Conservation (phyloP, 352 stramenopile species). For the Phytophthora sojae region DNA sequence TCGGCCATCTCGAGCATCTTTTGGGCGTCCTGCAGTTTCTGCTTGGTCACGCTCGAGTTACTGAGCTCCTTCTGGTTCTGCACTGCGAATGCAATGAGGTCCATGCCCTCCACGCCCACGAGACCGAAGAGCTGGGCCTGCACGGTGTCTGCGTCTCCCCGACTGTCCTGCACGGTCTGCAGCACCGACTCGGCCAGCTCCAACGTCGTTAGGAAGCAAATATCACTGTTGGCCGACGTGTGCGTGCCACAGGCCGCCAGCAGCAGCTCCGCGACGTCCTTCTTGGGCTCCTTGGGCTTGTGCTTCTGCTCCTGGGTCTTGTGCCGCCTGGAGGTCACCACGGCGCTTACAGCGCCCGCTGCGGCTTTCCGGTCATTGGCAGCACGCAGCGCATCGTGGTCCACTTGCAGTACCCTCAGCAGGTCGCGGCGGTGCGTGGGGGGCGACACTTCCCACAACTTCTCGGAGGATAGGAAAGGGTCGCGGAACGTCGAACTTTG, state of each 20-base stretch:
- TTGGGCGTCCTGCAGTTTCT: constrained; percentile 53
- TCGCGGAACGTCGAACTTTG: constrained; percentile 40
- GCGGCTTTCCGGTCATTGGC: constrained; percentile 66
- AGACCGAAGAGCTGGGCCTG: constrained; percentile 85
- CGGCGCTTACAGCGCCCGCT: constrained; percentile 48
- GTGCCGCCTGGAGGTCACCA: constrained; percentile 53
- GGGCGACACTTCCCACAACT: constrained; percentile 42
- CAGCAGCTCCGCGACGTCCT: constrained; percentile 47
- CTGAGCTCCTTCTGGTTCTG: constrained; percentile 54
- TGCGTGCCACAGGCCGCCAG: constrained; percentile 53
- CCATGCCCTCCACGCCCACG: constrained; percentile 87
- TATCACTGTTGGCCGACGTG: constrained; percentile 42
- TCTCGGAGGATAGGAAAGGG: constrained; percentile 41
- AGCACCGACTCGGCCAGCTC: constrained; percentile 77
- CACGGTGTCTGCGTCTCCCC: constrained; percentile 60
- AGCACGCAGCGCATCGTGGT: constrained; percentile 58
- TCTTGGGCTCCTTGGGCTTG: constrained; percentile 36
- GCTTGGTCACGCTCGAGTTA: constrained; percentile 34
- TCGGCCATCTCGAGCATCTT: constrained; percentile 52
- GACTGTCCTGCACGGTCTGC: constrained; percentile 66
- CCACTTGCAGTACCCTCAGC: constrained; percentile 63
- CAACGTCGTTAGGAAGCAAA: constrained; percentile 60
- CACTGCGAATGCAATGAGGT: constrained; percentile 82
- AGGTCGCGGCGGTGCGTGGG: constrained; percentile 40
- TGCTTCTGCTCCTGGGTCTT: constrained; percentile 31